These are phyloP conservation scores for Ceratocystiopsis minuta DNA, from an alignment of 2,329 filamentous ascomycete species.

Conservation along the genomic window DNA sequence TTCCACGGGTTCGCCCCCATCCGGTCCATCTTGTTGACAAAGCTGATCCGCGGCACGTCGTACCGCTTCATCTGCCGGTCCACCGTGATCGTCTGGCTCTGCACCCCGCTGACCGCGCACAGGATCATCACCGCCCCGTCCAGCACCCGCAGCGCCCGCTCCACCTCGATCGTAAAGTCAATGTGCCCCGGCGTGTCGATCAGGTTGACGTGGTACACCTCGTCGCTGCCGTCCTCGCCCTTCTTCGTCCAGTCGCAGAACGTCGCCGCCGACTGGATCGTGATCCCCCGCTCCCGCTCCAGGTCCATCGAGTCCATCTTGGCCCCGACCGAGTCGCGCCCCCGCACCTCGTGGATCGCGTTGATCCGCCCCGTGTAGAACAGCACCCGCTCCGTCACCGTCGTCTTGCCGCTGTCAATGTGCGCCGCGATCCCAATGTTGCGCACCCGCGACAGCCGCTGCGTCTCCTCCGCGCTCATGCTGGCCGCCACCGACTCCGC, in stretches of 20 bases:
- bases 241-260: constrained; percentile 94
- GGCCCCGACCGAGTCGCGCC: constrained; percentile 83
- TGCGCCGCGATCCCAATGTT: constrained; percentile 99
- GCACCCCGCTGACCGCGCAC: constrained; percentile 90
- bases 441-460: constrained; percentile 61
- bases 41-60: constrained; percentile 86
- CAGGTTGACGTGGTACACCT: constrained; percentile 93
- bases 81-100: constrained; percentile 95
- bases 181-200: constrained; percentile 98
- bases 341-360: constrained; percentile 89
- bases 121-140: constrained; percentile 98
- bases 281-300: constrained; percentile 96
- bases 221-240: constrained; percentile 43
- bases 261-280: constrained; percentile 93
- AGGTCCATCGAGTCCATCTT: constrained; percentile 99
- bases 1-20: constrained; percentile 98
- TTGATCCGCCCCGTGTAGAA: constrained; percentile 98
- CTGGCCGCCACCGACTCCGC: constrained; percentile 53
- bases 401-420: constrained; percentile 97
- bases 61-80: constrained; percentile 98
- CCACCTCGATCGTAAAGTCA: constrained; percentile 97
- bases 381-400: constrained; percentile 84
- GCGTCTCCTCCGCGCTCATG: constrained; percentile 61
- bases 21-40: constrained; percentile 99
- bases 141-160: constrained; percentile 81